Evolutionary conservation across 768 basidiomycete genomes (phyloP), one percentile per base, ranked within the genome.

Genomic region (Exidia glandulosa): DNA sequence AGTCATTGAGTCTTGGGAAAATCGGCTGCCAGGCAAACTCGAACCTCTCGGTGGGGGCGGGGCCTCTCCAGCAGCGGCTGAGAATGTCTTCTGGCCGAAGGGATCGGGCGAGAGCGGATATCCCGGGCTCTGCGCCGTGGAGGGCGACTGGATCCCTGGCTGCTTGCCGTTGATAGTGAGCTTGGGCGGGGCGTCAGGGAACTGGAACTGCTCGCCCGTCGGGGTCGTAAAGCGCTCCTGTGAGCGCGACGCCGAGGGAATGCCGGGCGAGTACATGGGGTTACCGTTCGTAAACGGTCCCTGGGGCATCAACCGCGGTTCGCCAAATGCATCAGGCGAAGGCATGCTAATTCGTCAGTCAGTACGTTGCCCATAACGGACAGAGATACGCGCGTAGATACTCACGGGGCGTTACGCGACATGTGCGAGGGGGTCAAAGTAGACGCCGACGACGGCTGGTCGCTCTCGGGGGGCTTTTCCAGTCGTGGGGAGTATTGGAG

Each of bases 91-190:
- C 27, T 41, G 45, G 19, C 85, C 84, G 66, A 91, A 90, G 30
- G 89, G 89, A 72, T 91, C 89, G 7, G 89, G 87, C 10, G 88
- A 87, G n/a, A 90, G 74, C 37, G 90, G 90, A 59, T 90, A 87
- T n/a, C 85, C 67, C 25, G 87, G 85, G 1, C 84, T 83, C 16
- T 58, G 34, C 27, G 59, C 32, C n/a, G 57, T 12, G 2, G 25
- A 7, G 9, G 25, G 50, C 13, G 50, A 27, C 19, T 54, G 50
- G 7, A 13, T 13, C 14, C 30, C 16, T 27, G 14, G 50, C 50
- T 14, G 50, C 25, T 54, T 54, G 25, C 50, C 50, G 25, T 54
- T 54, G 50, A 54, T 54, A 27, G 50, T 54, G 16, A 54, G 50
- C 25, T 54, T 54, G 16, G 50, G 50, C 7, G 50, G 50, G 7